Evolutionary conservation across 2,329 filamentous ascomycete species (phyloP).

Genomic region (Massarina eburnea): DNA sequence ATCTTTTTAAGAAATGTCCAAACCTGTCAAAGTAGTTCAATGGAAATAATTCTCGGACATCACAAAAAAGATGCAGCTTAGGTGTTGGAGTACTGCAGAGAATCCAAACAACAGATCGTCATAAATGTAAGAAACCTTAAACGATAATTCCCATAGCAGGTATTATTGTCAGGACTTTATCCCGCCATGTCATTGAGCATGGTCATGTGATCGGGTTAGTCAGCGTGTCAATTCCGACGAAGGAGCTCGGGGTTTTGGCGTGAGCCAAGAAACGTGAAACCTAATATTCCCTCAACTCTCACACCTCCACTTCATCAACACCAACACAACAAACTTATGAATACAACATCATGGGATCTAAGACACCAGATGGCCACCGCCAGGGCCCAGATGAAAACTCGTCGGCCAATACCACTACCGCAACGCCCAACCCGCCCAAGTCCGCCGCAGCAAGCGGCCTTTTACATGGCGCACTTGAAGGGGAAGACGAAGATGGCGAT

Average conservation of each 20-base stretch:
- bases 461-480: slow-evolving; percentile 41
- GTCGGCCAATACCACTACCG: slow-evolving; percentile 24
- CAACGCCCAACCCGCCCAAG: slow-evolving; percentile 36
- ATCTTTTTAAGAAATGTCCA: too few relatives aligned
- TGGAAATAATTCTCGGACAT: too few relatives aligned
- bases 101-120: too few relatives aligned
- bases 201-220: too few relatives aligned
- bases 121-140: too few relatives aligned
- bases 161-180: too few relatives aligned
- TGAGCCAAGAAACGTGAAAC: neutral
- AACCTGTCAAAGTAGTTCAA: too few relatives aligned
- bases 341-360: slow-evolving; percentile 38
- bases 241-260: neutral
- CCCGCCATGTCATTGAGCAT: too few relatives aligned
- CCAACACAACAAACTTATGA: slow-evolving; percentile 7
- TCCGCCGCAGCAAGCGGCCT: slow-evolving; percentile 39
- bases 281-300: neutral
- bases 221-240: too few relatives aligned
- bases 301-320: neutral
- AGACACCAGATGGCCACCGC: slow-evolving; percentile 41
- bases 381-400: slow-evolving; percentile 39
- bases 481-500: slow-evolving; percentile 51
- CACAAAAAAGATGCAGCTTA: too few relatives aligned
- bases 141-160: too few relatives aligned
- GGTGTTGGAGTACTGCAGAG: too few relatives aligned